phyloP scores from a whole-genome alignment of 2,329 filamentous ascomycete genomes.

The Coniochaeta prunicola region DNA sequence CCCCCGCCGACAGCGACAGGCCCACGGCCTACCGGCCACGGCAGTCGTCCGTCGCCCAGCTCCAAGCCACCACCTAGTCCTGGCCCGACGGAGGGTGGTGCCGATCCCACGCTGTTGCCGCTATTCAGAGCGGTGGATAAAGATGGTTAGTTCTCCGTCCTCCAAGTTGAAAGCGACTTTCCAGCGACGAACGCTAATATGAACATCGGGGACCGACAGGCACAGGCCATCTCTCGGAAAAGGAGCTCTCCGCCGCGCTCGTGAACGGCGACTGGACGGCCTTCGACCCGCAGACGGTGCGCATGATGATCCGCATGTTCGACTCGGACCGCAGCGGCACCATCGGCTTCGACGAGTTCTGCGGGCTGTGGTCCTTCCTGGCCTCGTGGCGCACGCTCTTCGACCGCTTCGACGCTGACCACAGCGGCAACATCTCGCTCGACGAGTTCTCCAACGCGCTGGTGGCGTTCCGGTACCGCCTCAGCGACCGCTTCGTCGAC shows the following conservation, averaged over 20 bases:
- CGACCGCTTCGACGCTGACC: constrained; percentile 88
- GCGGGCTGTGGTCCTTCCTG: constrained; percentile 91
- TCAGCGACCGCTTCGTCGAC: constrained; percentile 76
- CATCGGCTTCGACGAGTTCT: constrained; percentile 94
- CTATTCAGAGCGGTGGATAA: constrained; percentile 91
- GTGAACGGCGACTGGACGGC: constrained; percentile 94
- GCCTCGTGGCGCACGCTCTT: constrained; percentile 92
- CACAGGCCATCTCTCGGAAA: constrained; percentile 76
- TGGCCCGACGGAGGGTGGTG: constrained; percentile 36
- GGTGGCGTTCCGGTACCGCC: constrained; percentile 85
- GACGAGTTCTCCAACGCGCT: constrained; percentile 86
- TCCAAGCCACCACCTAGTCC: constrained; percentile 62
- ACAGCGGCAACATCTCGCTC: constrained; percentile 77
- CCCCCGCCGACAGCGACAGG: constrained; percentile 39
- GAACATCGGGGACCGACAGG: no score
- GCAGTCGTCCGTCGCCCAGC: constrained; percentile 37
- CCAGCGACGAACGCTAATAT: no score
- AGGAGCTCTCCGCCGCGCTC: constrained; percentile 79
- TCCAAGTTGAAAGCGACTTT: no score
- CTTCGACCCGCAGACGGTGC: constrained; percentile 89
- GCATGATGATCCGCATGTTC: constrained; percentile 99
- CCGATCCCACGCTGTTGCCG: constrained; percentile 70
- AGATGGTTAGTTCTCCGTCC: constrained; percentile 44
- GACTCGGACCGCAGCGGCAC: constrained; percentile 83
- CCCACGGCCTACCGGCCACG: constrained; percentile 30